Evolutionary conservation across 345 rosid species (phyloP), one percentile per base, ranked within the genome.

Genomic region (Hirschfeldia incana): DNA sequence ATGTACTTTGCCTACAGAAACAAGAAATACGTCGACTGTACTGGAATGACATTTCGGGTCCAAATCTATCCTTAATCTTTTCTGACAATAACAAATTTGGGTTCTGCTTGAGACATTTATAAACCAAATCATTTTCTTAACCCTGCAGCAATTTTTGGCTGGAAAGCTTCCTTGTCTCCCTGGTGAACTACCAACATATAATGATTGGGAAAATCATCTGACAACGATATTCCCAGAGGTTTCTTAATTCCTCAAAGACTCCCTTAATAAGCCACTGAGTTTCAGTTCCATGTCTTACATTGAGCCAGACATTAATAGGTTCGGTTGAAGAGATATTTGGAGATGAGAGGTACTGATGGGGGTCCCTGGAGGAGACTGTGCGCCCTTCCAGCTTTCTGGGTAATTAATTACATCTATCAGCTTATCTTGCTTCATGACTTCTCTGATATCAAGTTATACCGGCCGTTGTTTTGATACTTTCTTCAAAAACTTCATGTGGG

Each of bases 291-390:
- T 65, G 39, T 55, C 68, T 30, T 65, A 49, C 37, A 34, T 72
- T 70, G 73, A 70, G 9, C 57, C 53, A 33, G 66, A 82, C 60
- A 17, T 29, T 17, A 36, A 70, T 86, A 91, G 98, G 99, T 95
- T 44, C 89, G 98, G 74, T 83, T 95, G 74, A 95, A 96, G 90
- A 88, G 99, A 68, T 96, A 96, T 84, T 85, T 93, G 87, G 99
- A 96, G 87, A 93, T 96, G 99, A 92, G 98, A 83, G 99, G 99
- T 69, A 97, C 98, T 83, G 99, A 93, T 89, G 97, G 98, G 84
- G 98, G 98, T 80, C 97, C 99, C 42, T 89, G 97, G 98, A 92
- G 99, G 86, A 91, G 97, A 76, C 49, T 93, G 62, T 90, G 98
- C 80, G 99, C 98, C 15, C 81, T 96, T 78, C 97, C 98, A 39